Evolutionary conservation across 768 basidiomycete species (phyloP), one percentile per base, ranked within the genome.

Genomic region (Rhodotorula diobovata): DNA sequence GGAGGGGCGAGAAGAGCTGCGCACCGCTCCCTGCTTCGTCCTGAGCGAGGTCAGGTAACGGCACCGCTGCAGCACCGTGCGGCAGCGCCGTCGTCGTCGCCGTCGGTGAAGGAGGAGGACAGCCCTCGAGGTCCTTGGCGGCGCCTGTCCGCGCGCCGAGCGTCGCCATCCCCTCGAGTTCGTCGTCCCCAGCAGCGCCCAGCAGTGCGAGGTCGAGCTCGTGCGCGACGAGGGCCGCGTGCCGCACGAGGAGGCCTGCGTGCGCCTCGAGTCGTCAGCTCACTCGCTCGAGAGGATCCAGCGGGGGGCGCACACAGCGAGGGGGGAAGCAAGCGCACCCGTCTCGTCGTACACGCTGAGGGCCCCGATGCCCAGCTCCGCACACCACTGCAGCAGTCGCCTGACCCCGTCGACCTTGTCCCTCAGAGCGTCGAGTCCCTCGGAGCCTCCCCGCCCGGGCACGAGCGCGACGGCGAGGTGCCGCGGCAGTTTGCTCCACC

Each of bases 401-500:
- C 20, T 16, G 1, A 69, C n/a, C 28, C 63, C 34, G 25, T 39
- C 18, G 30, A 55, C 56, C 39, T 53, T 60, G 16, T 15, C 37
- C 55, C 5, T 16, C 28, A 58, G 11, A 25, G 64, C 69, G 12
- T 18, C 6, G 14, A 21, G 7, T 6, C 28, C 48, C 32, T 18
- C 11, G 35, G 18, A 34, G n/a, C n/a, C 21, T 46, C 56, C 25
- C 4, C 30, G 23, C 56, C 54, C 54, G 7, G 72, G 66, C 25
- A 66, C 66, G 14, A 74, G 54, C 8, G 64, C 23, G 15, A 74
- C 69, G 2, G 68, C 73, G 14, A 74, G 50, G 18, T 70, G 68
- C 48, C 32, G 35, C 46, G 73, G 73, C 18, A 67, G 28, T 32
- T 74, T 74, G 20, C 12, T 32, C 73, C 73, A 74, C 23, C 73